A percentile compares a stretch with the other conserved stretches of the same genome.
Conservation (phyloP, 2,329 filamentous ascomycete genomes). For the Aspergillus viridinutans region DNA sequence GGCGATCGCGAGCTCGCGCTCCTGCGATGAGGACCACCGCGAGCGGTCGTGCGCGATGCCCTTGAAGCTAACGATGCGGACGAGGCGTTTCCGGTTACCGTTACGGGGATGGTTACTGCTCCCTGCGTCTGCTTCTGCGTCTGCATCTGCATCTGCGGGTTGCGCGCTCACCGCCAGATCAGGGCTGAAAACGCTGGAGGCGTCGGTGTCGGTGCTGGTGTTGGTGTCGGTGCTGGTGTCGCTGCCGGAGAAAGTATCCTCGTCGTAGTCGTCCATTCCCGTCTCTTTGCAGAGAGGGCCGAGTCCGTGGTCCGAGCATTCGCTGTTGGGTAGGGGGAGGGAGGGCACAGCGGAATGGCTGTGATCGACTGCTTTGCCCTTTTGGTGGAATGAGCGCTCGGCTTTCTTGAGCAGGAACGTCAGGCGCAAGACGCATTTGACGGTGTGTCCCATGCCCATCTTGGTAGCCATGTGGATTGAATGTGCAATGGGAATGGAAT, state of each 20-base stretch:
- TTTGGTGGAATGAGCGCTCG: conserved; percentile 7
- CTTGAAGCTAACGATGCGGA: conserved; percentile 28
- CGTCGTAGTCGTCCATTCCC: neutral
- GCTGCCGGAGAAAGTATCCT: conserved; percentile 1
- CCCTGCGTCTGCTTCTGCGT: neutral
- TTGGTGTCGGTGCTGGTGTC: conserved; percentile 1
- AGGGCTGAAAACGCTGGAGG: neutral
- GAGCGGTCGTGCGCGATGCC: conserved; percentile 24
- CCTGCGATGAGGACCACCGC: conserved; percentile 28
- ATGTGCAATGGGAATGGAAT: neutral
- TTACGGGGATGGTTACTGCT: conserved; percentile 3
- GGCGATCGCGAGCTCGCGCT: conserved; percentile 24
- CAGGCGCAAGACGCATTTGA: conserved; percentile 18
- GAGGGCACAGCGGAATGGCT: neutral
- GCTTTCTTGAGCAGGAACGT: conserved; percentile 14
- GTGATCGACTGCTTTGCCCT: conserved; percentile 10
- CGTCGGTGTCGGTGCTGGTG: neutral
- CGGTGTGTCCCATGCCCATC: conserved; percentile 16
- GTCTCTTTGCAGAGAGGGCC: neutral
- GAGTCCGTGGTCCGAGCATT: neutral
- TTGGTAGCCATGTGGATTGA: neutral
- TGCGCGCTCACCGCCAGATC: conserved; percentile 13
- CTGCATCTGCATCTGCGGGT: too few relatives aligned
- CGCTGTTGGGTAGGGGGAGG: neutral
- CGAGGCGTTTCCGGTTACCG: conserved; percentile 13